Evolutionary conservation across 805 yeast species (phyloP), one percentile per base, ranked within the genome.

Genomic region (Blastobotrys attinorum): DNA sequence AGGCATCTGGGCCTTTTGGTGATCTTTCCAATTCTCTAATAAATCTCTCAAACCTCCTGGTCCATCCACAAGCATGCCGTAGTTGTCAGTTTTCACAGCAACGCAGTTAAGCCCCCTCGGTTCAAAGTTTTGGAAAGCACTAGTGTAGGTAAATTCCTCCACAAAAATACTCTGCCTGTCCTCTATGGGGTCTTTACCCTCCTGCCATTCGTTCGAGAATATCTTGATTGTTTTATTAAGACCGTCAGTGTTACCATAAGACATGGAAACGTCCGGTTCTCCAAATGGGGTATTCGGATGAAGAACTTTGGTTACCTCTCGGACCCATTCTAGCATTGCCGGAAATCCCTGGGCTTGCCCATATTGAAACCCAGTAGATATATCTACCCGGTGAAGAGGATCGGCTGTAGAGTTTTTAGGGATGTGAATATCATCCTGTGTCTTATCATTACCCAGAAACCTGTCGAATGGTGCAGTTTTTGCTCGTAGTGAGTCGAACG

Each of bases 241-340:
- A 3, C 87, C 76, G 62, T 83, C 86, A 10, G 97, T 90, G 67
- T 84, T 85, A 52, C 97, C 97, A 11, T 80, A 73, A 38, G 86
- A 75, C 50, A 80, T 65, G 23, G 86, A 63, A 23, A 77, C 62
- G 51, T 75, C 81, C 92, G 95, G 88, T 11, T 70, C 65, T 61
- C 77, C 76, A 45, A 52, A 36, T 10, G 52, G 50, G 15, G 36
- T 39, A 17, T 45, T 32, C 1, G 51, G 49, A 37, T 20, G 33
- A 21, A 38, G 16, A 18, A 38, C 40, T 5, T 20, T 38, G 22
- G 11, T 16, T 37, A 66, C 65, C 51, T 82, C 84, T 57, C 66
- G 79, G 53, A 90, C 59, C 65, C 84, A 90, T 1, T 67, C 57
- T 37, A 77, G 56, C 35, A 90, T 59, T 53, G 83, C 90, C 4